Evolutionary conservation across 1,139 yeast species (phyloP), one percentile per base, ranked within the genome.

Genomic region (Blastobotrys persicus): DNA sequence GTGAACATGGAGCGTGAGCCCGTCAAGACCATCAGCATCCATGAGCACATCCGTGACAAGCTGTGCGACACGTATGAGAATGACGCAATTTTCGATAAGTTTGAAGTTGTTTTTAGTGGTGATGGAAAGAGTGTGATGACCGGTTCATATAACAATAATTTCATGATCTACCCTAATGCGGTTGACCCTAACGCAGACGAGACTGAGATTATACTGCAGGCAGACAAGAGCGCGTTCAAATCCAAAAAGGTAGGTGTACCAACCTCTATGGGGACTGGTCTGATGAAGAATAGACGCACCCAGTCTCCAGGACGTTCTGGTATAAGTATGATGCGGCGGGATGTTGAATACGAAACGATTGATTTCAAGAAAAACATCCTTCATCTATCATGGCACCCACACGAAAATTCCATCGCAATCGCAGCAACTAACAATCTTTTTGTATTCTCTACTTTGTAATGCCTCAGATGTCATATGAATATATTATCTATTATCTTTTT

Each of bases 321-420:
- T 17, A 53, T 55, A 47, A 55, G 56, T 45, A 61, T 67, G 72
- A 63, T 58, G 63, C 60, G 69, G 40, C 59, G 60, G 56, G 67
- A 77, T 52, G 71, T 79, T 61, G 95, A 86, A 63, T 82, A 85
- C 67, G 95, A 88, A 67, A 84, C 83, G 58, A 86, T 91, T 62
- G 98, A 94, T 70, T 92, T 89, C 73, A 89, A 91, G 70, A 91
- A 91, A 78, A 86, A 89, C 70, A 91, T 94, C 57, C 78, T 92
- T 70, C 98, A 92, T 72, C 77, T 89, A 69, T 89, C 98, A 65
- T 94, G 99, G 98, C 98, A 94, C 74, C 98, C 98, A 57, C 78
- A 77, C 63, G 98, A 94, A 72, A 88, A 92, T 72, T 85, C 95
- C 46, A 96, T 94, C 59, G 98, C 98, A 41, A 88, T 94, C 64